Evolutionary conservation across 345 rosid genomes (phyloP), one percentile per base, ranked within the genome.

Genomic region (Cardamine resedifolia): DNA sequence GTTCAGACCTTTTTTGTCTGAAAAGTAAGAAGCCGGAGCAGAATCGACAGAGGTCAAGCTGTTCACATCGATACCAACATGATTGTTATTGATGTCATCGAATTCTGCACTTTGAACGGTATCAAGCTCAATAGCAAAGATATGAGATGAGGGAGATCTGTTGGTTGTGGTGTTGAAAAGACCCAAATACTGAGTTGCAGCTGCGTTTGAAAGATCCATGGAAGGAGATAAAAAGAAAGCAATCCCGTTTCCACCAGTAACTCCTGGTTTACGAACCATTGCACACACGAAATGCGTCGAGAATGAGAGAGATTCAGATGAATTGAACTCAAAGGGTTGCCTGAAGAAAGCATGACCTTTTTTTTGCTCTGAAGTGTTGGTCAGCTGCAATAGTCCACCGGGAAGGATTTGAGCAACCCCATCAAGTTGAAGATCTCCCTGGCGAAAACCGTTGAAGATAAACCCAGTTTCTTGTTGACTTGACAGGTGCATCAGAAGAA

Each of bases 91-190:
- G 10, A 68, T 72, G 63, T 88, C 93, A 0, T 73, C 49, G 7
- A 86, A 85, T 38, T 91, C 91, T 7, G 60, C 71, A 68, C 75
- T 85, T 16, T 19, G 7, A 18, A 87, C 78, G 0, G 93, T 85
- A 79, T 88, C 91, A 33, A 87, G 81, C 84, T 88, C 92, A 15
- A 88, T 71, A 2, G 88, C 87, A 39, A 88, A 49, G 27, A 91
- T 76, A 55, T 69, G 90, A 76, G 87, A 79, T 23, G 80, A 62
- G 10, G 70, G 4, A 7, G 64, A 60, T 4, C 85, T 76, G 26
- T 60, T 47, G 70, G 58, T 78, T 45, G 78, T 58, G 18, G 5
- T 6, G 50, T 84, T 88, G 61, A 90, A 84, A 26, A 88, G 78
- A 3, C 95, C 92, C 20, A 90, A 61, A 50, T 70, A 82, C 52